phyloP scores from a whole-genome alignment of 345 rosid genomes.

The Camelina neglecta region DNA sequence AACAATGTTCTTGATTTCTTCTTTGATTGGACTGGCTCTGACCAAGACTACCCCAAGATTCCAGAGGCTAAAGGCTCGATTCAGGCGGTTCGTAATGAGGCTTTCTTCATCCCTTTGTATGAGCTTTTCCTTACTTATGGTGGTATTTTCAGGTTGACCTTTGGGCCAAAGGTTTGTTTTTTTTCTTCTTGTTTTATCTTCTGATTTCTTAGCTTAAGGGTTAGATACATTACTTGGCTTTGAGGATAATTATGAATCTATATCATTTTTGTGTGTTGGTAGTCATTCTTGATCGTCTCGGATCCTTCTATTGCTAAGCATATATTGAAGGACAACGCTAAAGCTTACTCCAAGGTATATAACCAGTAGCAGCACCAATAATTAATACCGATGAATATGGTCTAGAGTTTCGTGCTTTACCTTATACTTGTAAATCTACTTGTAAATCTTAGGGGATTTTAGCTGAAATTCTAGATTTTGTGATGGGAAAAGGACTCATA shows the following conservation, averaged over 20 bases:
- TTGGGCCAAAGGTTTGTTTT: constrained; percentile 91
- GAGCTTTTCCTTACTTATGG: constrained; percentile 94
- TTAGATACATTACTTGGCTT: neutral
- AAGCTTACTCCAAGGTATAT: constrained; percentile 85
- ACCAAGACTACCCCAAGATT: constrained; percentile 60
- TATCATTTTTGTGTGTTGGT: constrained; percentile 31
- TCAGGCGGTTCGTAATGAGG: constrained; percentile 72
- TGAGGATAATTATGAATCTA: constrained; percentile 2
- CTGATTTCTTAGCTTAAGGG: neutral
- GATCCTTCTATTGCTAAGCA: constrained; percentile 94
- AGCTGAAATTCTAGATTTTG: constrained; percentile 95
- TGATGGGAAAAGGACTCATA: constrained; percentile 96
- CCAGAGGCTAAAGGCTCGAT: constrained; percentile 84
- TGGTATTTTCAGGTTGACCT: constrained; percentile 84
- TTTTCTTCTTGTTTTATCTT: neutral
- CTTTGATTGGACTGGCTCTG: constrained; percentile 59
- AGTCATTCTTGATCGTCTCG: constrained; percentile 92
- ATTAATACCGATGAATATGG: neutral
- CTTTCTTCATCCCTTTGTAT: constrained; percentile 90
- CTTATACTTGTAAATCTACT: constrained; percentile 23
- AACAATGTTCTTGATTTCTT: constrained; percentile 56
- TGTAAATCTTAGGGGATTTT: constrained; percentile 72
- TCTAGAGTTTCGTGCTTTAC: neutral
- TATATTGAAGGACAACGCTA: constrained; percentile 81
- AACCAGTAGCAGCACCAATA: neutral